Base-by-base conservation (phyloP, 257 asterid genomes). In the Agastache rugosa region DNA sequence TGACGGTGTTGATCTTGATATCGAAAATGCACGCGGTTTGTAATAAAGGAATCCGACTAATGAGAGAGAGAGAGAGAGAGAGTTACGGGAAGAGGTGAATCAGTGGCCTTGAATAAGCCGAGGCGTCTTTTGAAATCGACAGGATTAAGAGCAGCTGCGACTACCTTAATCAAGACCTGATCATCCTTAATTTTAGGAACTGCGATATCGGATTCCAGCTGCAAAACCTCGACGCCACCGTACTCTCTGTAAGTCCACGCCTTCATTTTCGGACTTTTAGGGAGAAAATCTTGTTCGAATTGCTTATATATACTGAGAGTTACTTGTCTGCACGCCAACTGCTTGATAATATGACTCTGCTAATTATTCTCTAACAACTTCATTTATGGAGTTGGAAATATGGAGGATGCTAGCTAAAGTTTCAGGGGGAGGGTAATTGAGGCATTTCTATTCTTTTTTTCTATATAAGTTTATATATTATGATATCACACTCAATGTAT, bases 121-220 rank as follows among this genome's bases (percentile, higher is more conserved):
- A 76, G 79, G 72, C 96, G 81, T 55, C 97, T 83, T 86, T 91
- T 91, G 85, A 75, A 88, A 83, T 93, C 98, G 62, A 91, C 81
- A 11, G 98, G 98, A 6, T 93, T 93, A 22, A 93, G 92, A 70
- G 96, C 90, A 51, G 98, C 97, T 2, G 96, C 97, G 44, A 39
- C 87, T 4, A 93, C 96, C 82, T 91, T 91, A 51, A 93, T 74
- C 87, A 91, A 67, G 61, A 91, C 98, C 55, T 91, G 89, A 77
- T 93, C 95, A n/a, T 84, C 92, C 63, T 83, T 84, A 6, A 85
- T 8, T 17, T 87, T 77, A 6, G 98, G 97, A 35, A 89, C 86
- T 0, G 85, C 51, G 63, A 91, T 80, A 67, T 72, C 74, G 11
- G 83, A 63, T 39, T 85, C 91, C 4, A 88, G 71, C 82, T 89